Evolutionary conservation across 202 grass and related monocot species (phyloP).

Genomic region (Tripidium arundinaceum): DNA sequence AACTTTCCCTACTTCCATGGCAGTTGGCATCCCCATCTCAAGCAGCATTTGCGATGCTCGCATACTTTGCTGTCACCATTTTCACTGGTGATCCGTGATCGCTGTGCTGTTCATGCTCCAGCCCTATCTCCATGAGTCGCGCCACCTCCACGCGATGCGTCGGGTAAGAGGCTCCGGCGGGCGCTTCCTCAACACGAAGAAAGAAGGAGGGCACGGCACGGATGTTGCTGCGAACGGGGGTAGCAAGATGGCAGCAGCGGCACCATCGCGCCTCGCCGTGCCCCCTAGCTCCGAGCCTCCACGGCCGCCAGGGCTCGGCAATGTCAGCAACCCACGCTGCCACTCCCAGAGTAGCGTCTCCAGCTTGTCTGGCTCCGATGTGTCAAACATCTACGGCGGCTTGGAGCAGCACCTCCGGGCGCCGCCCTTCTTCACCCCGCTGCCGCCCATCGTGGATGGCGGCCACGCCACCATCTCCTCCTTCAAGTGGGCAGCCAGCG

Average conservation of each 20-base stretch:
- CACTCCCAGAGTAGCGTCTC: conserved; percentile 47
- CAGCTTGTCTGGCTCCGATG: conserved; percentile 64
- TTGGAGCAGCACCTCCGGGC: conserved; percentile 53
- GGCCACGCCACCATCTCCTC: conserved; percentile 42
- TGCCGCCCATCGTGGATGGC: conserved; percentile 56
- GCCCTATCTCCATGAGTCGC: conserved; percentile 90
- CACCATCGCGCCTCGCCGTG: background rate
- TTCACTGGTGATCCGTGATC: background rate
- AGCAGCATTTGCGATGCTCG: background rate
- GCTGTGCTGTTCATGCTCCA: conserved; percentile 10
- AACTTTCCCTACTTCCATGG: background rate
- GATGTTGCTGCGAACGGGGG: background rate
- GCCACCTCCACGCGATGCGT: conserved; percentile 86
- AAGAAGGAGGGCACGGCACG: conserved; percentile 20
- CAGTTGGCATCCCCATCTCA: background rate
- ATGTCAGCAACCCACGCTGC: background rate
- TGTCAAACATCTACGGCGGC: conserved; percentile 53
- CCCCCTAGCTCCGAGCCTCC: conserved; percentile 27
- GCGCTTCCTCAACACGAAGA: conserved; percentile 91
- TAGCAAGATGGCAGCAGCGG: background rate
- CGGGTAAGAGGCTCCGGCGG: conserved; percentile 77
- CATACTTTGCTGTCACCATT: background rate
- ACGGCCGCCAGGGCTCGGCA: background rate
- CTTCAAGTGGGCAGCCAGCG: conserved; percentile 59
- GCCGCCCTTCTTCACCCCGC: conserved; percentile 51